These are phyloP conservation scores for Pestalotiopsis sp. DNA, from an alignment of 2,329 filamentous ascomycete genomes.

Conservation along the genomic window DNA sequence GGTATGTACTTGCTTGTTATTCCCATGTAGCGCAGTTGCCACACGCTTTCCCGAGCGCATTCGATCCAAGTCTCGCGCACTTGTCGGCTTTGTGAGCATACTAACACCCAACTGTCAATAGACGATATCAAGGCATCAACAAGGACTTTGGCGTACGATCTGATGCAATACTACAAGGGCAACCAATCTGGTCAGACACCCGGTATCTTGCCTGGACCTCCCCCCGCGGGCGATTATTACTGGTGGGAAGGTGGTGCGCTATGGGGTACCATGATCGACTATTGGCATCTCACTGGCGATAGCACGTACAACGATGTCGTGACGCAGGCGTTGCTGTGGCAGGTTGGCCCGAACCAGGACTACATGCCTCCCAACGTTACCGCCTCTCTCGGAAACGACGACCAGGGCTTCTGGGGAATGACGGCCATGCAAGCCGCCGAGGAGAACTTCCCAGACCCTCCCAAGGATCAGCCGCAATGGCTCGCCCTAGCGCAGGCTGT, in stretches of 20 bases:
- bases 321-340: conserved; percentile 47
- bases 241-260: conserved; percentile 39
- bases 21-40: not conserved
- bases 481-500: conserved; percentile 66
- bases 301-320: conserved; percentile 52
- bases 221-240: conserved; percentile 35
- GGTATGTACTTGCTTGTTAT: conserved; percentile 12
- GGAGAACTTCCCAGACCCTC: conserved; percentile 61
- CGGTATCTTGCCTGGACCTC: conserved; percentile 35
- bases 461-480: conserved; percentile 57
- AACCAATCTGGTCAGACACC: conserved; percentile 35
- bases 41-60: not conserved
- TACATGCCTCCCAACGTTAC: conserved; percentile 52
- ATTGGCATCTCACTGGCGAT: conserved; percentile 58
- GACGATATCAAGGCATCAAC: conserved; percentile 55
- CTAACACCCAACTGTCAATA: conserved; percentile 22
- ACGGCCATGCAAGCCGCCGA: conserved; percentile 66
- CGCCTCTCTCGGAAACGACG: conserved; percentile 52
- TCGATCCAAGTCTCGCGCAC: not conserved
- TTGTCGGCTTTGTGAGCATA: not conserved
- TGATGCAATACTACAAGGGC: conserved; percentile 36
- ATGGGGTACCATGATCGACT: conserved; percentile 37
- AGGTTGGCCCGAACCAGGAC: conserved; percentile 46
- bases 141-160: conserved; percentile 31
- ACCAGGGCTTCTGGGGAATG: conserved; percentile 68